Evolutionary conservation across 371 early-diverging fungal species (phyloP), one percentile per base, ranked within the genome.

Genomic region (Mucor ambiguus): DNA sequence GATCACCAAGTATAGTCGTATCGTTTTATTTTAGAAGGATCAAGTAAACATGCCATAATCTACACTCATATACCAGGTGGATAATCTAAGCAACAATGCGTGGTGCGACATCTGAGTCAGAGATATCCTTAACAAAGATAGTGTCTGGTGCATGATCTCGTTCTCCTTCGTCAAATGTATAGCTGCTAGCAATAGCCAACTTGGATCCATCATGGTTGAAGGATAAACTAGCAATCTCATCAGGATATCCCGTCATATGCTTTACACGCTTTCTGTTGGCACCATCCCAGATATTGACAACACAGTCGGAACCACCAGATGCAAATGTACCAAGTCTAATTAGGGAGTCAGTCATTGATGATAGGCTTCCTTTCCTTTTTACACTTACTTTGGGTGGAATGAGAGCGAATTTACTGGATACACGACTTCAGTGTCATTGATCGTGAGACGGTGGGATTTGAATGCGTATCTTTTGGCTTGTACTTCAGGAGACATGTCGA

Each of bases 401-500:
- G 95, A 93, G 46, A 97, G 66, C 4, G 96, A 90, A 73, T 98
- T 95, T 37, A 98, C 98, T 2, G 98, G 96, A 75, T 95, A 96
- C 2, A 98, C 92, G 14, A 86, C 84, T 57, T 97, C 98, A 4
- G 88, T 85, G 43, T 91, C 94, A 58, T 89, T 85, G 26, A 87
- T 79, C 11, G 78, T 82, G 60, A 92, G 86, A 35, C 97, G 88
- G 77, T 98, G 98, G 69, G 96, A 96, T 77, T 96, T 97, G 83
- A 98, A 97, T 0, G 97, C 95, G 67, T 96, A 97, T 69, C 94
- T 95, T 66, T 88, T 86, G 20, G 86, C 83, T 61, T 89, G 91
- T 16, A 76, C 69, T 69, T 88, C 89, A 6, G 81, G 74, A 3
- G 86, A 80, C 28, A 89, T 84, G 66, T 92, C 93, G 75, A 98